phyloP scores from a whole-genome alignment of 768 basidiomycete genomes.

The Russula brevipes region DNA sequence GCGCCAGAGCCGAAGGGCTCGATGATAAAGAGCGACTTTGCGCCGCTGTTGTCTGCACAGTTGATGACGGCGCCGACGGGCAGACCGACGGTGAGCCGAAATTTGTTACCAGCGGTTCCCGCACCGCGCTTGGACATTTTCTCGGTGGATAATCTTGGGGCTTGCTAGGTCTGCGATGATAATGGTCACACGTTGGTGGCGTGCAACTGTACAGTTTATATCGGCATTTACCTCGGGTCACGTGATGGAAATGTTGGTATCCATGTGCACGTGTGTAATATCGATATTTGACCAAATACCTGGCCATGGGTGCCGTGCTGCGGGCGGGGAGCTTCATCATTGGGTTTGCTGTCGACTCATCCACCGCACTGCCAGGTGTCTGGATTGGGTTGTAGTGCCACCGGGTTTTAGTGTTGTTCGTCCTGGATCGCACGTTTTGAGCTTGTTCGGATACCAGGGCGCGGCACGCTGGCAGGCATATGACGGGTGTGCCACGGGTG shows the following conservation, averaged over 20 bases:
- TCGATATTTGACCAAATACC: background rate
- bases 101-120: constrained; percentile 89
- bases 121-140: constrained; percentile 40
- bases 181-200: constrained; percentile 17
- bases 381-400: background rate
- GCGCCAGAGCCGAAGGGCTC: constrained; percentile 95
- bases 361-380: background rate
- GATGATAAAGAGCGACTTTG: constrained; percentile 92
- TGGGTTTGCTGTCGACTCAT: background rate
- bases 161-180: background rate
- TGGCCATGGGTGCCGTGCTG: background rate
- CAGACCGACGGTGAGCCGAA: constrained; percentile 90
- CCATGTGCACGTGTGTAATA: background rate
- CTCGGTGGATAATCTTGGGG: constrained; percentile 20
- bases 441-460: background rate
- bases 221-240: constrained; percentile 16
- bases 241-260: background rate
- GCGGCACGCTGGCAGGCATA: too few relatives aligned
- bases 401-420: background rate
- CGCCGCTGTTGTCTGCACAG: constrained; percentile 99
- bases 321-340: too few relatives aligned
- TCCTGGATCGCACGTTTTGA: background rate
- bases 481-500: background rate
- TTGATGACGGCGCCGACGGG: constrained; percentile 93
- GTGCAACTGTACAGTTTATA: constrained; percentile 32